Evolutionary conservation across 805 yeast species (phyloP), one percentile per base, ranked within the genome.

Genomic region (Saccharomycopsis fibuligera): DNA sequence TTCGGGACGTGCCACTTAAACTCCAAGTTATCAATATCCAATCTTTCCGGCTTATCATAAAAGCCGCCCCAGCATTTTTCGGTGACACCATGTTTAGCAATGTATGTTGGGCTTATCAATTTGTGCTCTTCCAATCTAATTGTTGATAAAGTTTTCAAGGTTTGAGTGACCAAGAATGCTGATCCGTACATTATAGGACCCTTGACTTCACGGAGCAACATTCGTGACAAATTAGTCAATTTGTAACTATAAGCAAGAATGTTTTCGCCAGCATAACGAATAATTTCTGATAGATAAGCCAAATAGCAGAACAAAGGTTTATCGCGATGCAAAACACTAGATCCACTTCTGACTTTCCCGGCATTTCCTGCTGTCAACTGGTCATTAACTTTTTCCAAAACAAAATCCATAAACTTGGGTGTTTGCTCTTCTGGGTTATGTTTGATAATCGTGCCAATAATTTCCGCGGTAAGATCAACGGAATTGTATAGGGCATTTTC

Each of bases 301-400:
- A 86, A 61, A 58, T 82, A 77, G 78, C 96, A 79, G 27, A 79
- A 78, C 6, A 93, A 65, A 17, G 81, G 76, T 27, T 82, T 83
- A 63, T 93, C 98, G 37, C 89, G 73, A n/a, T 86, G 86, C 24
- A 80, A 70, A 23, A 84, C 70, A 27, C 84, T 90, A 5, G 74
- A 68, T 0, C 83, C 78, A 4, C 71, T 78, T 61, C 96, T 74
- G 0, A 81, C 68, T 1, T 75, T 65, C 2, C 97, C 98, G 0
- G 97, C 97, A 2, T 79, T 84, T 54, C 90, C 85, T 55, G 81
- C 86, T 9, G 68, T 67, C 19, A 91, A 70, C 59, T 91, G 96
- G 30, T 73, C 78, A 33, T 70, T 68, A 23, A 90, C 79, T 45
- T 73, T 73, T 4, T 68, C 69, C 42, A 73, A 65, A 17, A 84